Conservation (phyloP, 768 basidiomycete species). For the Inosperma sp. region DNA sequence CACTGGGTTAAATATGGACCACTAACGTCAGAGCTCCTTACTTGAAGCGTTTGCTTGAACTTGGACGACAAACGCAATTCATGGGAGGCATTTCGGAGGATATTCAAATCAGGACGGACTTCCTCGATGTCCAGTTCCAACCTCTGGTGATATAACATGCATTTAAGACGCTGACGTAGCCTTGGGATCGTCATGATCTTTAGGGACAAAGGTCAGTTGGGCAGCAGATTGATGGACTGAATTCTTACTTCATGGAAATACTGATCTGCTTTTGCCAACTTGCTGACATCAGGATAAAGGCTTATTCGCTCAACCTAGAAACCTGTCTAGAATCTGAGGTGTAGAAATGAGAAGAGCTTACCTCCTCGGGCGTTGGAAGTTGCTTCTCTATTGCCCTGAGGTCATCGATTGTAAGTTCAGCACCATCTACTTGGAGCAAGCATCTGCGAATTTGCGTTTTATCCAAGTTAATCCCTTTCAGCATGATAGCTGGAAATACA, state of each 20-base stretch:
- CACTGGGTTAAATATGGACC: not conserved
- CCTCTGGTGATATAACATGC: constrained; percentile 80
- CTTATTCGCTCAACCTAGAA: constrained; percentile 57
- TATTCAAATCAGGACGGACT: constrained; percentile 74
- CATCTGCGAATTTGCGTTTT: constrained; percentile 65
- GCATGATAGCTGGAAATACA: constrained; percentile 66
- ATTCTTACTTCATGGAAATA: constrained; percentile 67
- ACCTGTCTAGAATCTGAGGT: not conserved
- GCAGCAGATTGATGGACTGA: not conserved
- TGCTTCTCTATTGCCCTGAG: constrained; percentile 71
- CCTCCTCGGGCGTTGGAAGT: constrained; percentile 81
- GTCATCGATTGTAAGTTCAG: constrained; percentile 63
- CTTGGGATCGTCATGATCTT: constrained; percentile 79
- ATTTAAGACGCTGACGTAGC: constrained; percentile 65
- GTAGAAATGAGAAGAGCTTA: constrained; percentile 24
- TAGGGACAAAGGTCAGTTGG: not conserved
- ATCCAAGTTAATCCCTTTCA: constrained; percentile 66
- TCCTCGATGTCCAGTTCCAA: constrained; percentile 83
- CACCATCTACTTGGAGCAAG: constrained; percentile 68
- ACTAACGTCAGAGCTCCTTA: not conserved
- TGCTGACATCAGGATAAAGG: constrained; percentile 65
- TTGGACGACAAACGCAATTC: constrained; percentile 61
- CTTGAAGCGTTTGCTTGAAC: constrained; percentile 59
- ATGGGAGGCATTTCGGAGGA: constrained; percentile 61
- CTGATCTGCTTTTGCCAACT: constrained; percentile 78